Percentiles rank a stretch among this genome's conserved stretches.
These are phyloP conservation scores for Balakata baccata DNA, from an alignment of 345 rosid genomes.

Conservation along the genomic window DNA sequence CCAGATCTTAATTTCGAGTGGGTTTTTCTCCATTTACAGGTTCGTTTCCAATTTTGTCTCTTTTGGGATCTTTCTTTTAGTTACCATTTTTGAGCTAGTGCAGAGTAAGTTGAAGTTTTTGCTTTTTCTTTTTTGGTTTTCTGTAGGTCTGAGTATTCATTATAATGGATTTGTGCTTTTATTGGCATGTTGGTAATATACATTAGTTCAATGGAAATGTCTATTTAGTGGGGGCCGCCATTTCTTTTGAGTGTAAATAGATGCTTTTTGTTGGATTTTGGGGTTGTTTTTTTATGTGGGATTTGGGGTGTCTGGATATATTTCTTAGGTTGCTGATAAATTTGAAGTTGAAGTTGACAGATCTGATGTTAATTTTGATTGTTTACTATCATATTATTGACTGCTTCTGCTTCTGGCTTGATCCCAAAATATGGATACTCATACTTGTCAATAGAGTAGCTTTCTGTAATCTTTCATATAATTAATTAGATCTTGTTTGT, in stretches of 20 bases:
- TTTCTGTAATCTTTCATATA: background rate
- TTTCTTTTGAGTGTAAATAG: background rate
- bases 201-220: too few species aligned
- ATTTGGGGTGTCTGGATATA: too few species aligned
- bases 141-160: background rate
- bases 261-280: background rate
- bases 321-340: too few species aligned
- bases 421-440: background rate
- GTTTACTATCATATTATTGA: background rate
- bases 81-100: background rate
- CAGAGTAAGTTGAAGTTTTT: background rate
- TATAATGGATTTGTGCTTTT: background rate
- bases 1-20: background rate
- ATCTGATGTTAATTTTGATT: background rate
- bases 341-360: background rate
- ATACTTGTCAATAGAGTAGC: background rate
- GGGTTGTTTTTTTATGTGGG: too few species aligned
- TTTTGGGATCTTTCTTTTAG: background rate
- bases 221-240: background rate
- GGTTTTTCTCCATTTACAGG: background rate
- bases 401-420: background rate
- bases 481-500: background rate
- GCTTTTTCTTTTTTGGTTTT: background rate
- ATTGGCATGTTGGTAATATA: too few species aligned
- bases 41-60: background rate